Base-by-base conservation (phyloP, 1,284 basidiomycete species). In the Spongispora temasekensis region DNA sequence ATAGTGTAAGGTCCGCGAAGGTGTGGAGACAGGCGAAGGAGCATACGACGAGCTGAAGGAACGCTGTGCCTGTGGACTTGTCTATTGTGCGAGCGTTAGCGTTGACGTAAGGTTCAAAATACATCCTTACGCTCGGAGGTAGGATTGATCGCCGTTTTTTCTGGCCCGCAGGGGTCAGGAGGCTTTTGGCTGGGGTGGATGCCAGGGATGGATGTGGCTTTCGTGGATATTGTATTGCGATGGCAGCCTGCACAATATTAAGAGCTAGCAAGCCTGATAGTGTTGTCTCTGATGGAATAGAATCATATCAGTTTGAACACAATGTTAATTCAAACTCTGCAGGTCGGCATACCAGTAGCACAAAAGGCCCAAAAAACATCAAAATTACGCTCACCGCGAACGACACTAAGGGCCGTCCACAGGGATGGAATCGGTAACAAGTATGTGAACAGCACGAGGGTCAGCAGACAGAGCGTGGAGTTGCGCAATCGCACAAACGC, bases 161-260 rank as follows among this genome's bases (percentile, higher is more conserved):
- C 58, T 74, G 78, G n/a, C 79, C 71, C 17, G 76, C 74, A 19
- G 77, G 73, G 10, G 77, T 73, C 44, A 74, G 65, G 23, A 73
- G 64, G n/a, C 62, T 59, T 60, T 79, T 82, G 21, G 76, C 63
- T 21, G 78, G 77, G 15, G 69, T 62, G 4, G 76, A 78, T 0
- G 77, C 71, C 7, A 77, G 61, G 4, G 78, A 76, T 4, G 81
- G 76, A 1, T 78, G 70, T 1, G 80, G 75, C 35, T 75, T 68
- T 21, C 80, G 79, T 13, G 86, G 85, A 62, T 85, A 87, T 56
- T 77, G 80, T 30, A 87, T 70, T 0, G 86, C 84, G 62, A 82
- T 78, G 2, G 75, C 66, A 3, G 79, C 78, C 67, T 88, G 83
- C 32, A 83, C 42, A 37, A 85, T 69, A 63, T 87, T 88, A 57